Percentiles rank a stretch among this genome's conserved stretches.
Conservation (phyloP, 768 basidiomycete genomes). For the Boletus edulis region DNA sequence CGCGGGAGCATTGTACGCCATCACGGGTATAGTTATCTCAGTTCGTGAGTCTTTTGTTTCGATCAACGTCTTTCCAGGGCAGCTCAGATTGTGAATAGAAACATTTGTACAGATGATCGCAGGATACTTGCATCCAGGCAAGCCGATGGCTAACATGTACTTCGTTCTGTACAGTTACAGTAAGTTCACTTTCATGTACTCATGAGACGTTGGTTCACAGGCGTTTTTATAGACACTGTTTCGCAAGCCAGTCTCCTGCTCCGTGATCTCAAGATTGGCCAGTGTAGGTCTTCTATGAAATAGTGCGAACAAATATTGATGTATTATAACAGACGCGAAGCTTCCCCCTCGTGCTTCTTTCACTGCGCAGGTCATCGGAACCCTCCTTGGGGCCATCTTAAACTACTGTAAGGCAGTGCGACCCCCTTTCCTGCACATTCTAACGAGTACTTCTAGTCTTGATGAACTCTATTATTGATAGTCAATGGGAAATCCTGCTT, state of each 20-base stretch:
- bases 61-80: not conserved
- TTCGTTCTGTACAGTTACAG: constrained; percentile 47
- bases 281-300: constrained; percentile 10
- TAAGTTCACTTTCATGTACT: constrained; percentile 17
- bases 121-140: constrained; percentile 36
- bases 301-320: constrained; percentile 35
- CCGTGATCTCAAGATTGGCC: constrained; percentile 51
- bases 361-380: constrained; percentile 55
- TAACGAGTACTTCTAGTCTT: constrained; percentile 39
- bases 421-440: not conserved
- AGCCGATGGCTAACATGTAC: constrained; percentile 44
- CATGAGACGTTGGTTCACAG: constrained; percentile 39
- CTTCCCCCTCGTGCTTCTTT: constrained; percentile 65
- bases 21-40: constrained; percentile 34
- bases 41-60: constrained; percentile 18
- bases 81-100: constrained; percentile 11
- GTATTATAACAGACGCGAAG: constrained; percentile 39
- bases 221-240: constrained; percentile 42
- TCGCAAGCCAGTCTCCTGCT: constrained; percentile 49
- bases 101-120: constrained; percentile 36
- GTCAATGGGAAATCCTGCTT: constrained; percentile 48
- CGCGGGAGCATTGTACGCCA: constrained; percentile 52
- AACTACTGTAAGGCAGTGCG: constrained; percentile 38
- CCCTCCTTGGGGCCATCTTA: constrained; percentile 48
- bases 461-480: constrained; percentile 57